Evolutionary conservation across 495 filamentous ascomycete genomes (phyloP).

Genomic region (Bacidia rubella): DNA sequence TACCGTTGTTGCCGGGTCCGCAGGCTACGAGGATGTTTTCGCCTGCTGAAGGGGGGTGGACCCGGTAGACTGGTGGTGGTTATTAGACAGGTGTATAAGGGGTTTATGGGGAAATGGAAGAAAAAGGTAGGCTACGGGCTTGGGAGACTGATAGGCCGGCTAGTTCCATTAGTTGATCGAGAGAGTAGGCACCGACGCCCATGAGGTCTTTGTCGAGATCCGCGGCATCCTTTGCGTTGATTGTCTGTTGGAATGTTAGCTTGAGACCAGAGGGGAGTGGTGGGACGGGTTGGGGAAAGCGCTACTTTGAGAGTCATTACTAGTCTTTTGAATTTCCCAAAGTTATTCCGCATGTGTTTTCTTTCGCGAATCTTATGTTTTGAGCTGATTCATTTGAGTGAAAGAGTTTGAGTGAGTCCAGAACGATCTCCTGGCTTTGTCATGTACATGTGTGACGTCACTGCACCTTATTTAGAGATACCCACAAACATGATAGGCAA

Average conservation of each 20-base stretch:
- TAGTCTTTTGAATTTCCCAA: not conserved
- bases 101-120: not conserved
- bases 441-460: too few relatives aligned
- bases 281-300: too few relatives aligned
- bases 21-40: constrained; percentile 73
- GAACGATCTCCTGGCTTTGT: too few relatives aligned
- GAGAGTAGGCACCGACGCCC: constrained; percentile 79
- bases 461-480: too few relatives aligned
- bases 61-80: constrained; percentile 51
- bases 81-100: not conserved
- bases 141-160: constrained; percentile 89
- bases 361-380: too few relatives aligned
- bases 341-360: too few relatives aligned
- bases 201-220: constrained; percentile 89
- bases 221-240: constrained; percentile 74
- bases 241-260: constrained; percentile 42
- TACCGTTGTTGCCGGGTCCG: constrained; percentile 90
- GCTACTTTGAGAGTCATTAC: constrained; percentile 37
- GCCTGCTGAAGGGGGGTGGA: constrained; percentile 65
- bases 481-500: too few relatives aligned
- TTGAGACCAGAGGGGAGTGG: not conserved
- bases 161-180: constrained; percentile 96
- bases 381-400: too few relatives aligned
- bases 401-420: too few relatives aligned
- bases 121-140: too few relatives aligned